Conservation (phyloP, 1,284 basidiomycete genomes). For the Moniliophthora roreri region DNA sequence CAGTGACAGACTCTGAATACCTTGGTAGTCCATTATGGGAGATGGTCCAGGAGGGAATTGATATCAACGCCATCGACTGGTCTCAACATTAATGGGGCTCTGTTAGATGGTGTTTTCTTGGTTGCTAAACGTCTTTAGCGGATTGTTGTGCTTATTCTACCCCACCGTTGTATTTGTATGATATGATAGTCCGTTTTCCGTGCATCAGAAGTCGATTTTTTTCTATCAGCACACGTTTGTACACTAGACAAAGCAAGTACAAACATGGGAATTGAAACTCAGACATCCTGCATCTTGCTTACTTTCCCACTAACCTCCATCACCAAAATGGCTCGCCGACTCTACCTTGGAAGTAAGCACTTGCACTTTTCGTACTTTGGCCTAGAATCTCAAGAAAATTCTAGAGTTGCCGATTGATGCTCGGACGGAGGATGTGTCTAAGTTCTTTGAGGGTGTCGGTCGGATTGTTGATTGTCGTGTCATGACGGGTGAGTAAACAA, state of each 20-base stretch:
- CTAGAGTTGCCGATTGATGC: conserved; percentile 77
- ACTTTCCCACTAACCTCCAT: conserved; percentile 32
- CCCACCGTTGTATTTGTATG: conserved; percentile 1
- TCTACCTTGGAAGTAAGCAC: conserved; percentile 78
- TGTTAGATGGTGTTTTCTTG: background rate
- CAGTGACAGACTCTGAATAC: conserved; percentile 14
- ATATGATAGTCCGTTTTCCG: background rate
- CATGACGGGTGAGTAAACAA: conserved; percentile 83
- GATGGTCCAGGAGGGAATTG: conserved; percentile 98
- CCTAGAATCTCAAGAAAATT: conserved; percentile 11
- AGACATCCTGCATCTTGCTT: conserved; percentile 26
- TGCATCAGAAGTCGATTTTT: background rate
- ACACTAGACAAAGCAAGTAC: background rate
- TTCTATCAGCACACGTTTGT: background rate
- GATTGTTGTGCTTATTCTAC: conserved; percentile 4
- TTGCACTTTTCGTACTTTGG: conserved; percentile 12
- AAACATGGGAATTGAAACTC: conserved; percentile 34
- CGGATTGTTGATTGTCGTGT: conserved; percentile 88
- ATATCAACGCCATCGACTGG: conserved; percentile 93
- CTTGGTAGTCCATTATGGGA: conserved; percentile 85
- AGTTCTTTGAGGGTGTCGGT: conserved; percentile 87
- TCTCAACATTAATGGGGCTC: conserved; percentile 46
- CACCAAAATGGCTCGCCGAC: conserved; percentile 75
- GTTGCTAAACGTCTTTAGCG: background rate
- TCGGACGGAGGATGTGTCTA: conserved; percentile 76